Percentiles rank a stretch among this genome's conserved stretches.
These are phyloP conservation scores for Fraxinus pennsylvanica DNA, from an alignment of 257 asterid species.

Conservation along the genomic window DNA sequence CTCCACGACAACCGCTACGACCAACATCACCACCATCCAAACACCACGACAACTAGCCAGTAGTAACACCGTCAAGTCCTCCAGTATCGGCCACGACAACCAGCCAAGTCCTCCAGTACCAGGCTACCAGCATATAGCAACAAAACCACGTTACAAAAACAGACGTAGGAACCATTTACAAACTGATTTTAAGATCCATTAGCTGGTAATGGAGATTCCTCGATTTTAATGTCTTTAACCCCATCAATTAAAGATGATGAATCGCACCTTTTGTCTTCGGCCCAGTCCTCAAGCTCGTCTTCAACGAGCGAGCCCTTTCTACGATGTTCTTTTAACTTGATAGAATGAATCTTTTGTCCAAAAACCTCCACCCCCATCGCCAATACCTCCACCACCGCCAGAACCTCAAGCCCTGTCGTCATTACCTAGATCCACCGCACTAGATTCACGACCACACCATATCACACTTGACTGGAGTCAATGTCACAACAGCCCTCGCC, in stretches of 20 bases:
- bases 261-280: conserved; percentile 19
- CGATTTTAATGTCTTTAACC: conserved; percentile 55
- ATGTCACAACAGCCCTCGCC: too few relatives aligned
- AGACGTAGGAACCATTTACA: conserved; percentile 8
- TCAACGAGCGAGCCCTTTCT: conserved; percentile 36
- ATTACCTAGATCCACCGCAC: too few relatives aligned
- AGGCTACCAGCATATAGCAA: conserved; percentile 7
- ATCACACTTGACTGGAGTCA: too few relatives aligned
- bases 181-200: conserved; percentile 34
- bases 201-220: conserved; percentile 38
- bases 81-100: too few relatives aligned
- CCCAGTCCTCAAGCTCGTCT: conserved; percentile 31
- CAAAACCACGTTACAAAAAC: conserved; percentile 1
- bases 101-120: not conserved
- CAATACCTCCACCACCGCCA: too few relatives aligned
- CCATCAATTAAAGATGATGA: conserved; percentile 52
- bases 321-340: conserved; percentile 39
- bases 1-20: too few relatives aligned
- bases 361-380: too few relatives aligned
- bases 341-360: conserved; percentile 3
- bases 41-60: too few relatives aligned
- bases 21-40: too few relatives aligned
- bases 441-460: too few relatives aligned
- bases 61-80: too few relatives aligned
- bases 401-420: too few relatives aligned